Evolutionary conservation across 495 filamentous ascomycete genomes (phyloP).

Genomic region (Lepidopterella palustris): DNA sequence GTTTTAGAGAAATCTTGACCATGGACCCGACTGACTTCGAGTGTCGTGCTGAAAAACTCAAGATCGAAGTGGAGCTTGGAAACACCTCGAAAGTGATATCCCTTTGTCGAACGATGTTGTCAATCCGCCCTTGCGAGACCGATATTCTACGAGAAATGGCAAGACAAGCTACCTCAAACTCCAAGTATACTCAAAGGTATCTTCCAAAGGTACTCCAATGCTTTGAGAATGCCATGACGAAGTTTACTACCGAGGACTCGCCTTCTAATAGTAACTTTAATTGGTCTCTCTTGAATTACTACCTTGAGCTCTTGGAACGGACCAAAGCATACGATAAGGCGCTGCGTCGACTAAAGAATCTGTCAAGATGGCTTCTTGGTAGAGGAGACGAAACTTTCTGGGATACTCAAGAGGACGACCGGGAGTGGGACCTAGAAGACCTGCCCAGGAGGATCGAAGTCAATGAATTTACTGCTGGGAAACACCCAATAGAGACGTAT

Average conservation of each 20-base stretch:
- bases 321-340: slow-evolving; percentile 56
- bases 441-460: slow-evolving; percentile 55
- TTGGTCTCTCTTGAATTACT: slow-evolving; percentile 81
- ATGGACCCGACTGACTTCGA: slow-evolving; percentile 53
- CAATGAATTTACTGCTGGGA: slow-evolving; percentile 48
- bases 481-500: slow-evolving; percentile 56
- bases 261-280: slow-evolving; percentile 52
- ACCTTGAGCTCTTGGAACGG: slow-evolving; percentile 68
- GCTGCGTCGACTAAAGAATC: slow-evolving; percentile 56
- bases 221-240: slow-evolving; percentile 49
- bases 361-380: slow-evolving; percentile 77
- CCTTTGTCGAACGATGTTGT: slow-evolving; percentile 17
- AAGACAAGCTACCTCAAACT: slow-evolving; percentile 8
- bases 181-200: slow-evolving; percentile 8
- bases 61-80: slow-evolving; percentile 17
- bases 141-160: slow-evolving; percentile 23
- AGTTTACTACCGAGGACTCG: slow-evolving; percentile 44
- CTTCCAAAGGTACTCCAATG: slow-evolving; percentile 9
- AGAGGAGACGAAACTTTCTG: slow-evolving; percentile 69
- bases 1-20: slow-evolving; percentile 62
- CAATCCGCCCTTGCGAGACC: slow-evolving; percentile 14
- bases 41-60: slow-evolving; percentile 46
- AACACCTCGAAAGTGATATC: slow-evolving; percentile 13
- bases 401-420: slow-evolving; percentile 76
- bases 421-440: slow-evolving; percentile 82